Evolutionary conservation across 768 basidiomycete genomes (phyloP).

Genomic region (Psilocybe subaeruginosa): DNA sequence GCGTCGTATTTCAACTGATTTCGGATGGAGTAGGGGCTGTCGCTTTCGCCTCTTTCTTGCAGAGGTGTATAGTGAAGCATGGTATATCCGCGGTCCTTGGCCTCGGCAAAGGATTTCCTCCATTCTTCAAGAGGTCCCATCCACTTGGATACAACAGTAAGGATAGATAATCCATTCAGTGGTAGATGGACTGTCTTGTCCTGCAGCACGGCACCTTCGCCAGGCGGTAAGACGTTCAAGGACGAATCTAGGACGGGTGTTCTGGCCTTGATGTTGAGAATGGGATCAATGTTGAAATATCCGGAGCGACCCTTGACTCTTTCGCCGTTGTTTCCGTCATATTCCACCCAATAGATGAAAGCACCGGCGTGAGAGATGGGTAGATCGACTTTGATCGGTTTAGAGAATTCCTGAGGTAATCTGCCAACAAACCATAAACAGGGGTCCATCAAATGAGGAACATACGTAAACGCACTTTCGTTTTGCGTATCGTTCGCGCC

Average conservation of each 20-base stretch:
- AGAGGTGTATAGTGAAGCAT: constrained; percentile 98
- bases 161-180: constrained; percentile 84
- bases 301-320: constrained; percentile 85
- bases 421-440: constrained; percentile 38
- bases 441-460: neutral
- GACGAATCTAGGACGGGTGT: constrained; percentile 69
- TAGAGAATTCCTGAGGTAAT: constrained; percentile 84
- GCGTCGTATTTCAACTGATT: constrained; percentile 86
- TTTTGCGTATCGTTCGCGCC: constrained; percentile 72
- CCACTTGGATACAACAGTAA: constrained; percentile 97
- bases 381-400: constrained; percentile 91
- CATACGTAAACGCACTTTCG: constrained; percentile 59
- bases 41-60: constrained; percentile 86
- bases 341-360: constrained; percentile 94
- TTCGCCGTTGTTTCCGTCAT: constrained; percentile 65
- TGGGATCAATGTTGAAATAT: constrained; percentile 96
- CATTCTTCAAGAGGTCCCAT: constrained; percentile 87
- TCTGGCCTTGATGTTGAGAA: constrained; percentile 76
- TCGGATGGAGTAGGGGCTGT: constrained; percentile 92
- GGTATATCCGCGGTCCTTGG: constrained; percentile 90
- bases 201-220: constrained; percentile 54
- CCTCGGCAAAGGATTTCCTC: constrained; percentile 81
- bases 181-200: constrained; percentile 68
- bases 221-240: constrained; percentile 51
- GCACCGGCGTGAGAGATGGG: constrained; percentile 97